Evolutionary conservation across 305 asterid genomes (phyloP), one percentile per base, ranked within the genome.

Genomic region (Euphrasia arctica): DNA sequence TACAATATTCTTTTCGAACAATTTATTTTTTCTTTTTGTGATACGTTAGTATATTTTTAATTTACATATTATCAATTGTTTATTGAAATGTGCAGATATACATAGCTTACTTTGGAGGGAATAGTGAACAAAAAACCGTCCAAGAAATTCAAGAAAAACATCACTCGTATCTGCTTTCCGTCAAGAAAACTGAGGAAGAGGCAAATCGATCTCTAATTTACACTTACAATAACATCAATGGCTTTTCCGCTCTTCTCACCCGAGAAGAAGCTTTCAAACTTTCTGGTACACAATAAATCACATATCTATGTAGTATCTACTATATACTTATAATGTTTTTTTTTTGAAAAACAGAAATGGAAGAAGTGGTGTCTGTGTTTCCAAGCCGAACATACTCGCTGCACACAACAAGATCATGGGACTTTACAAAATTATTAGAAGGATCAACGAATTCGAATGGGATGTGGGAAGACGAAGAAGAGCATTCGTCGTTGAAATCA

Each of bases 331-430:
- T 25, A 25, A 25, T 25, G 27, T 25, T 25, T 25, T 25, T 66
- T 18, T 12, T 2, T 3, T 15, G 9, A 51, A n/a, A 6, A 18
- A 13, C 79, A 92, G 97, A 78, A 48, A 82, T 64, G 80, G 94
- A 85, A 58, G 97, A 75, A 63, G 94, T 89, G 70, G 79, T 83
- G 48, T 87, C 91, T 9, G 83, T 92, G 64, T 63, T 68, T 32
- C 75, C 66, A 47, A 92, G 97, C 80, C 34, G 60, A 5, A 82
- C 79, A 67, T 85, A 87, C 73, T 28, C 72, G 1, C 57, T 85
- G 81, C 95, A 87, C 54, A 92, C 98, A 0, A 92, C 98, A 62
- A 82, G 98, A 74, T 92, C 98, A 36, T 92, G 97, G 98, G 91
- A 79, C 47, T 92, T 92, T 60, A 70, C 85, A 5, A 97, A 95